These are phyloP conservation scores for Asterionellopsis glacialis DNA, from an alignment of 108 stramenopile species.

Conservation along the genomic window DNA sequence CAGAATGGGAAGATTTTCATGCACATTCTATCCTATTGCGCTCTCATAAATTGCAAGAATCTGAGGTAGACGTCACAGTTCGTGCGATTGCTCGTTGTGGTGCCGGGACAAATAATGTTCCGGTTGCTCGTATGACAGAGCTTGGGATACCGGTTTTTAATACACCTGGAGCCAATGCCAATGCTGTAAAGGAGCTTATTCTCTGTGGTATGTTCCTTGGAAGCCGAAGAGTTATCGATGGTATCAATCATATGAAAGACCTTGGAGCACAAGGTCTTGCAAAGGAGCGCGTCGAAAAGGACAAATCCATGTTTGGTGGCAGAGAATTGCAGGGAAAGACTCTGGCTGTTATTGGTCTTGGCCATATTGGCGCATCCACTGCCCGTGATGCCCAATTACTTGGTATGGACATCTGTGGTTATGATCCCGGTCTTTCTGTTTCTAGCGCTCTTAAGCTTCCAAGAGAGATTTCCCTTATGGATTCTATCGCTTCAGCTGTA, in stretches of 20 bases:
- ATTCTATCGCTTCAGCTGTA: conserved; percentile 71
- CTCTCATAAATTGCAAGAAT: conserved; percentile 83
- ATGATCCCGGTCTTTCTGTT: conserved; percentile 92
- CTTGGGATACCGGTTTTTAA: conserved; percentile 97
- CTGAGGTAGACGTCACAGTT: conserved; percentile 71
- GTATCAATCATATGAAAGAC: conserved; percentile 81
- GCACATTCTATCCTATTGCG: conserved; percentile 87
- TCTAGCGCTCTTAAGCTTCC: conserved; percentile 82
- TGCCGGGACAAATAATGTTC: conserved; percentile 93
- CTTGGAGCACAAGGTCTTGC: conserved; percentile 79
- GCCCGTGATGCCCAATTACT: conserved; percentile 83
- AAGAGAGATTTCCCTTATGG: conserved; percentile 46
- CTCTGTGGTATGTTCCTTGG: conserved; percentile 85
- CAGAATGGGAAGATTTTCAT: conserved; percentile 20
- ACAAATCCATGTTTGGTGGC: conserved; percentile 92
- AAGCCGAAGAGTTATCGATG: conserved; percentile 76
- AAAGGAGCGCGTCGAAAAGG: conserved; percentile 89
- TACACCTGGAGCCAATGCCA: conserved; percentile 96
- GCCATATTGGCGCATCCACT: conserved; percentile 91
- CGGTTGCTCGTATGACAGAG: conserved; percentile 89
- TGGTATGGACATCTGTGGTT: conserved; percentile 89
- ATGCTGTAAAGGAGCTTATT: conserved; percentile 92
- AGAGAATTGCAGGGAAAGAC: conserved; percentile 91
- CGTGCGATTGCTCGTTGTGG: conserved; percentile 94
- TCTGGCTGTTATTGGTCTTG: conserved; percentile 90